A percentile compares a stretch with the other conserved stretches of the same genome.
Conservation (phyloP, 495 filamentous ascomycete species). For the Podospora sp. region DNA sequence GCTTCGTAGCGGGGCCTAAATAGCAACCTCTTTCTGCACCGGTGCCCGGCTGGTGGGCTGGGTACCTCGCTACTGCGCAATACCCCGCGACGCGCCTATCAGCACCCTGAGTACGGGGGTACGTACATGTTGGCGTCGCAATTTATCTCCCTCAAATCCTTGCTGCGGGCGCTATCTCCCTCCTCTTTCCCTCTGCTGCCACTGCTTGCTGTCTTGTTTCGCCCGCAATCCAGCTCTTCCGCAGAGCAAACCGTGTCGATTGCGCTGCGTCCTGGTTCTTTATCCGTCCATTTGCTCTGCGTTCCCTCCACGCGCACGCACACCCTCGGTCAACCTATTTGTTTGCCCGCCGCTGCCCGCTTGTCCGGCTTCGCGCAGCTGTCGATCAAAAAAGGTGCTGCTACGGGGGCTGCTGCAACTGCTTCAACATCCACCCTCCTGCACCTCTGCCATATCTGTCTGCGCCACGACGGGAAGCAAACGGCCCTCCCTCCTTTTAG, state of each 20-base stretch:
- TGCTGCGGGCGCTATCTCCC: slow-evolving; percentile 35
- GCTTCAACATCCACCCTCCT: slow-evolving; percentile 13
- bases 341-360: slow-evolving; percentile 2
- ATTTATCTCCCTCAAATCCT: slow-evolving; percentile 41
- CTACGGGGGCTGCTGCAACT: not conserved
- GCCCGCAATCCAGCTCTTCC: slow-evolving; percentile 17
- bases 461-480: slow-evolving; percentile 35
- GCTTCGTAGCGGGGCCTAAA: slow-evolving; percentile 30
- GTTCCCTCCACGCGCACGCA: not conserved
- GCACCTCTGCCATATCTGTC: slow-evolving; percentile 26
- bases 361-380: slow-evolving; percentile 2
- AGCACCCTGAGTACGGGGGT: slow-evolving; percentile 18
- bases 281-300: not conserved
- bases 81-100: slow-evolving; percentile 26
- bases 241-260: slow-evolving; percentile 1
- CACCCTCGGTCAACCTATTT: not conserved
- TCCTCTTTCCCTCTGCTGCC: slow-evolving; percentile 5
- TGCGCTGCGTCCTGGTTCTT: slow-evolving; percentile 1
- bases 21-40: slow-evolving; percentile 28
- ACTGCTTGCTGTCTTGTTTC: slow-evolving; percentile 3
- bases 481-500: slow-evolving; percentile 19
- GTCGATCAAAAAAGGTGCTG: not conserved
- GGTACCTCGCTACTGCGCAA: slow-evolving; percentile 31
- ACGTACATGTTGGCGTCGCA: slow-evolving; percentile 27
- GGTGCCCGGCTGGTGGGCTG: not conserved